These are phyloP conservation scores for Staphylotrichum tortipilum DNA, from an alignment of 495 filamentous ascomycete genomes.

Conservation along the genomic window DNA sequence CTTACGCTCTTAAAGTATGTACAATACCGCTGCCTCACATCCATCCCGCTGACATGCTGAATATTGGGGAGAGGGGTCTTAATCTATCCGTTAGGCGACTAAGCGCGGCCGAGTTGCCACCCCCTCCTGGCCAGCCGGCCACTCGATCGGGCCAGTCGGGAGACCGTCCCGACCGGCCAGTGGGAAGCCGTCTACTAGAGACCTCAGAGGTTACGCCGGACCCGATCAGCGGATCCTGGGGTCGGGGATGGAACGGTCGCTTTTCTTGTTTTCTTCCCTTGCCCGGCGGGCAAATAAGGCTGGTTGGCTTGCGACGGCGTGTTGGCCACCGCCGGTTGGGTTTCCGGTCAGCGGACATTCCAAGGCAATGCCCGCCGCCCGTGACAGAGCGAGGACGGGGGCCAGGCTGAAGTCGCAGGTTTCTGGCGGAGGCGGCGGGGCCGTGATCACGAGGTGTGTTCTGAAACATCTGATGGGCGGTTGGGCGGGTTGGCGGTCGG, in stretches of 20 bases:
- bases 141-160: conserved; percentile 3
- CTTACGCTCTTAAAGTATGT: too few species aligned
- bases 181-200: not conserved
- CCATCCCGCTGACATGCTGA: too few species aligned
- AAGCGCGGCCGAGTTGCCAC: not conserved
- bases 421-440: not conserved
- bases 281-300: too few species aligned
- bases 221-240: not conserved
- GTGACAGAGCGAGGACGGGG: too few species aligned
- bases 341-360: not conserved
- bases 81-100: not conserved
- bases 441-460: not conserved
- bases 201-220: not conserved
- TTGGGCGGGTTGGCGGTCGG: not conserved
- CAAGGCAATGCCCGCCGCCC: not conserved
- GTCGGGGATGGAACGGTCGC: not conserved
- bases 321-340: not conserved
- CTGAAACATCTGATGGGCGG: not conserved
- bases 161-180: not conserved
- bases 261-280: not conserved
- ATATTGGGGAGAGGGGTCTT: not conserved
- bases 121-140: not conserved
- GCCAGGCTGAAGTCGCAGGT: not conserved
- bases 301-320: not conserved
- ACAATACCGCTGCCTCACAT: too few species aligned